Evolutionary conservation across 129 eudicot species (phyloP), one percentile per base, ranked within the genome.

Genomic region (Chrysanthemum makinoi): DNA sequence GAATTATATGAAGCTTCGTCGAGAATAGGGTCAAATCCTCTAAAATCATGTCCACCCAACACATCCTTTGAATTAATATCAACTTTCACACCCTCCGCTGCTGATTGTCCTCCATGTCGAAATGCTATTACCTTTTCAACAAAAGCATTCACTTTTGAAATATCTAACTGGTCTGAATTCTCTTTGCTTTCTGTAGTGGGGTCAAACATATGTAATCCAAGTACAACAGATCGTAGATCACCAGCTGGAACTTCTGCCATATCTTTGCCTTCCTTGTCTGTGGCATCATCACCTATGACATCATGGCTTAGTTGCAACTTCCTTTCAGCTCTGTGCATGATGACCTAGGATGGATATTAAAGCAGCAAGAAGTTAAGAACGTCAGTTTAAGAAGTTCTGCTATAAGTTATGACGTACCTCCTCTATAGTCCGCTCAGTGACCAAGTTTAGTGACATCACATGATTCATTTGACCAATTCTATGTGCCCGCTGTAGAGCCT

Each of bases 401-500:
- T 26, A 56, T 55, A 54, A 77, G 55, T 30, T 68, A 6, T 15
- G 18, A 19, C 82, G 82, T 64, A 87, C 99, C 99, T 95, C 97
- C 83, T 95, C 99, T 39, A 95, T 82, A 11, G 97, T 76, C 17
- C 72, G 83, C n/a, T 79, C 88, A 15, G 97, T 82, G 52, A 95
- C 99, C 78, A 95, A 76, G 79, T 86, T 95, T 60, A 95, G 79
- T 11, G 85, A 90, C 61, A 95, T 75, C 19, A 95, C 99, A 72
- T 95, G 97, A 74, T 88, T 95, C 85, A 74, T 79, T 72, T 95
- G 99, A 58, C 99, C 99, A 75, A 95, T 95, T 47, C 99, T 77
- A 61, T 95, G 99, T 7, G 99, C 97, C 51, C 99, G 94, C 76
- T 95, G 99, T 78, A 95, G 65, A 67, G 99, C 99, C 78, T 95